phyloP scores from a whole-genome alignment of 768 basidiomycete species.

The Amanita rimosa region DNA sequence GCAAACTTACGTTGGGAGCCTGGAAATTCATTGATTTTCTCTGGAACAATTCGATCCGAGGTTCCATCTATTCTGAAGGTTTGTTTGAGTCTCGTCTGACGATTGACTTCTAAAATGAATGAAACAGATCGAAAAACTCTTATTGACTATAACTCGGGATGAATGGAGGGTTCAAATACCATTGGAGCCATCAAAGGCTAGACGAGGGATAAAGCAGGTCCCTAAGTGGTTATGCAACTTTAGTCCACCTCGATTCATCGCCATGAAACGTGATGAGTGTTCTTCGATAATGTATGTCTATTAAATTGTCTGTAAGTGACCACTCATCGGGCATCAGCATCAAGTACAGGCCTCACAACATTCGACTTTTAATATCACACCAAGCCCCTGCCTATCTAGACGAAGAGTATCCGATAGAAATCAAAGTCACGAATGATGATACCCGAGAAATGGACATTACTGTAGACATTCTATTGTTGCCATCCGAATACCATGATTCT shows the following conservation, averaged over 20 bases:
- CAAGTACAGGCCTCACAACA: slow-evolving; percentile 46
- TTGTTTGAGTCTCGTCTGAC: slow-evolving; percentile 11
- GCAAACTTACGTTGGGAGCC: slow-evolving; percentile 48
- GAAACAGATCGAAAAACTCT: slow-evolving; percentile 30
- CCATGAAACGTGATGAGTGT: slow-evolving; percentile 34
- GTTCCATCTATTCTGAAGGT: slow-evolving; percentile 45
- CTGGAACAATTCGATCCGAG: slow-evolving; percentile 46
- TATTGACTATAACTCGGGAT: slow-evolving; percentile 44
- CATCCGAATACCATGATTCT: slow-evolving; percentile 63
- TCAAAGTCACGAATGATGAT: slow-evolving; percentile 67
- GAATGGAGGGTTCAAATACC: slow-evolving; percentile 61
- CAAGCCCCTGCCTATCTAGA: slow-evolving; percentile 65
- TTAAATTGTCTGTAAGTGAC: slow-evolving; percentile 3
- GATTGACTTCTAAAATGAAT: not conserved
- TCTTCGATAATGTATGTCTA: slow-evolving; percentile 36
- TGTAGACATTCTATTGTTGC: slow-evolving; percentile 72
- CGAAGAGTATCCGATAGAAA: slow-evolving; percentile 65
- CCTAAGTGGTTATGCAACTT: slow-evolving; percentile 49
- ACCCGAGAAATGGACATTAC: slow-evolving; percentile 54
- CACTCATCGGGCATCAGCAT: slow-evolving; percentile 29
- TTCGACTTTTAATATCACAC: slow-evolving; percentile 47
- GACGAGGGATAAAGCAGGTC: slow-evolving; percentile 20
- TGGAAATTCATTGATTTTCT: slow-evolving; percentile 43
- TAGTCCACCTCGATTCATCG: slow-evolving; percentile 40
- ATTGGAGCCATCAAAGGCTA: slow-evolving; percentile 29